Evolutionary conservation across 2,329 filamentous ascomycete species (phyloP).

Genomic region (Monilinia polystroma): DNA sequence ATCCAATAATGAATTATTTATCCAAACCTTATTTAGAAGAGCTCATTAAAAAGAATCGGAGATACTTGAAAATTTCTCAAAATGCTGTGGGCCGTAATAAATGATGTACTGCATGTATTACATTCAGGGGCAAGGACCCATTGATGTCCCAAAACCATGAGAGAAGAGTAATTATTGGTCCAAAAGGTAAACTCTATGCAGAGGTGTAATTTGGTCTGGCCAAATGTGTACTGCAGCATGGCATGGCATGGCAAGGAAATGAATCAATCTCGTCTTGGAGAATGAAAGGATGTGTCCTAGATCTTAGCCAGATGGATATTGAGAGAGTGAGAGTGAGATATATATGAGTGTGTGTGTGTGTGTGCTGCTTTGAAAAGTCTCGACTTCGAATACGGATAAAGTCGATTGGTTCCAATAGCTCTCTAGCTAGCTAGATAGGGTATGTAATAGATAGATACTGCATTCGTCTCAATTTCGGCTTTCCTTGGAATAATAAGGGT

Average conservation of each 20-base stretch:
- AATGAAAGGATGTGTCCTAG: neutral
- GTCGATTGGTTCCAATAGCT: neutral
- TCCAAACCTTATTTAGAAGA: slow-evolving; percentile 4
- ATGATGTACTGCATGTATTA: neutral
- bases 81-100: neutral
- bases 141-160: slow-evolving; percentile 23
- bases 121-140: slow-evolving; percentile 22
- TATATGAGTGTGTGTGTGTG: too few relatives aligned
- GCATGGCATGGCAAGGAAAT: neutral
- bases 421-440: too few relatives aligned
- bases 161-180: slow-evolving; percentile 6
- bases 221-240: neutral
- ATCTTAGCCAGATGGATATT: neutral
- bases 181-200: slow-evolving; percentile 10
- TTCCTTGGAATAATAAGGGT: neutral
- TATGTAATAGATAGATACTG: neutral
- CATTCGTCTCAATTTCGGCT: slow-evolving; percentile 4
- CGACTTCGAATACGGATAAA: neutral
- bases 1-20: neutral
- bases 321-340: too few relatives aligned
- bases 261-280: slow-evolving; percentile 3
- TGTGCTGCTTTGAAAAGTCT: neutral
- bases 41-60: slow-evolving; percentile 6
- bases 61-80: slow-evolving; percentile 5
- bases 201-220: slow-evolving; percentile 20